A percentile compares a stretch with the other conserved stretches of the same genome.
These are phyloP conservation scores for Hypoxylon sp. DNA, from an alignment of 2,329 filamentous ascomycete genomes.

Conservation along the genomic window DNA sequence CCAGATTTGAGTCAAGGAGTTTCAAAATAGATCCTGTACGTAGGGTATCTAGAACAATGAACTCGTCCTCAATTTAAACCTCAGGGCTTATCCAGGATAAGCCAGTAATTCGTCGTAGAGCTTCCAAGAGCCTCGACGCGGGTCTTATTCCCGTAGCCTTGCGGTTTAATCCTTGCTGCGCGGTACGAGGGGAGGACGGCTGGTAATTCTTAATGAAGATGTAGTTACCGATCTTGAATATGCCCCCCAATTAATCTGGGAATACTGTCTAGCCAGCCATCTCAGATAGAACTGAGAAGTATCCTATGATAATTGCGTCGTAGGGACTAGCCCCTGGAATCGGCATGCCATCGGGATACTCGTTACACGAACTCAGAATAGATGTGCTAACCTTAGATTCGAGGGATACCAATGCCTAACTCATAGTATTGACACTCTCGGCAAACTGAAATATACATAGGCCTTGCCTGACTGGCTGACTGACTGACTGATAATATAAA, in stretches of 20 bases:
- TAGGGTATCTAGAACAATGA: conserved; percentile 13
- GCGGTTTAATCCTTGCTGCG: not conserved
- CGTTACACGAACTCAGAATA: not conserved
- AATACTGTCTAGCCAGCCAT: not conserved
- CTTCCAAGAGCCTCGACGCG: not conserved
- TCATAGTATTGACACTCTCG: conserved; percentile 19
- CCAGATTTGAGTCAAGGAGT: not conserved
- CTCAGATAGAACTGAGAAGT: not conserved
- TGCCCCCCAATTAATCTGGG: not conserved
- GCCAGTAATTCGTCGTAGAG: not conserved
- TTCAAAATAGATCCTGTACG: conserved; percentile 9
- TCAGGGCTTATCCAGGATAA: not conserved
- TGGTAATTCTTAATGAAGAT: too few species aligned
- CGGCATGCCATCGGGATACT: too few species aligned
- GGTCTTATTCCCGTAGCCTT: not conserved
- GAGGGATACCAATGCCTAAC: not conserved
- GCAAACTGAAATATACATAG: conserved; percentile 24
- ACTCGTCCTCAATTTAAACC: conserved; percentile 2
- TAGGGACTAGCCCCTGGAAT: not conserved
- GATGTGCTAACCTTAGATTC: not conserved
- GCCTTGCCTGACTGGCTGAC: not conserved
- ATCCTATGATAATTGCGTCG: not conserved
- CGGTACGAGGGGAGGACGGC: too few species aligned
- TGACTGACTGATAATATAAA: conserved; percentile 9
- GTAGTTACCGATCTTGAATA: not conserved